phyloP scores from a whole-genome alignment of 352 stramenopile genomes.

The Pythium brachiatum region DNA sequence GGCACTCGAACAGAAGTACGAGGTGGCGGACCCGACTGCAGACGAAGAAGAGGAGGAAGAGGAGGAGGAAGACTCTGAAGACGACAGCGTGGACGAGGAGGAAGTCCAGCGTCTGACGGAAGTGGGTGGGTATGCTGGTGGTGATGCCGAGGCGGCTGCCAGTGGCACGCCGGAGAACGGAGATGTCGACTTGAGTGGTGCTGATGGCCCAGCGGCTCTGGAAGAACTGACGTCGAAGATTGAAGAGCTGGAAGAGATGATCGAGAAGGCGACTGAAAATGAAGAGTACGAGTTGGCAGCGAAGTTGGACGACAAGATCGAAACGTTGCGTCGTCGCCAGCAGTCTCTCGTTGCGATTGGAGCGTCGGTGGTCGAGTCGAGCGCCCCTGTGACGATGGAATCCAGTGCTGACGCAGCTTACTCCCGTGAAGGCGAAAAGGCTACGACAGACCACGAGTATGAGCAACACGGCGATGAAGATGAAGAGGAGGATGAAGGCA shows the following conservation, averaged over 20 bases:
- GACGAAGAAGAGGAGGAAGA: slow-evolving; percentile 53
- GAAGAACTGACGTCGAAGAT: slow-evolving; percentile 65
- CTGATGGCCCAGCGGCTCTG: slow-evolving; percentile 33
- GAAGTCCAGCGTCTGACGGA: slow-evolving; percentile 17
- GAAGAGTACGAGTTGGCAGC: slow-evolving; percentile 82
- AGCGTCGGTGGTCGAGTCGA: not conserved
- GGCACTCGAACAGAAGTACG: slow-evolving; percentile 70
- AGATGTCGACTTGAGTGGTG: slow-evolving; percentile 24
- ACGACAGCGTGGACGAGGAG: slow-evolving; percentile 47
- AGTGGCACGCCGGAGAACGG: slow-evolving; percentile 15
- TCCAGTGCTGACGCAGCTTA: slow-evolving; percentile 17
- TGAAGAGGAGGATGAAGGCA: slow-evolving; percentile 25
- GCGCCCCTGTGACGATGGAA: not conserved
- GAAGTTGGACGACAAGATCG: slow-evolving; percentile 71
- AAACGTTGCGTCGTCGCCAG: slow-evolving; percentile 52
- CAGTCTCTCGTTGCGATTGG: slow-evolving; percentile 34
- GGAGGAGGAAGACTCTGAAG: slow-evolving; percentile 42
- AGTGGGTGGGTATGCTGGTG: slow-evolving; percentile 1
- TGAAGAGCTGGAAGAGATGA: slow-evolving; percentile 55
- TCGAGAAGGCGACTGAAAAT: slow-evolving; percentile 75
- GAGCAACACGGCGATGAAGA: slow-evolving; percentile 31
- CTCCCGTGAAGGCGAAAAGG: slow-evolving; percentile 20
- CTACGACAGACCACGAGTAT: slow-evolving; percentile 29
- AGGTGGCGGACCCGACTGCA: slow-evolving; percentile 46
- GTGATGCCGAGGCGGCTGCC: slow-evolving; percentile 6